Base-by-base conservation (phyloP, 1,139 yeast genomes). In the Debaryomyces sp. region DNA sequence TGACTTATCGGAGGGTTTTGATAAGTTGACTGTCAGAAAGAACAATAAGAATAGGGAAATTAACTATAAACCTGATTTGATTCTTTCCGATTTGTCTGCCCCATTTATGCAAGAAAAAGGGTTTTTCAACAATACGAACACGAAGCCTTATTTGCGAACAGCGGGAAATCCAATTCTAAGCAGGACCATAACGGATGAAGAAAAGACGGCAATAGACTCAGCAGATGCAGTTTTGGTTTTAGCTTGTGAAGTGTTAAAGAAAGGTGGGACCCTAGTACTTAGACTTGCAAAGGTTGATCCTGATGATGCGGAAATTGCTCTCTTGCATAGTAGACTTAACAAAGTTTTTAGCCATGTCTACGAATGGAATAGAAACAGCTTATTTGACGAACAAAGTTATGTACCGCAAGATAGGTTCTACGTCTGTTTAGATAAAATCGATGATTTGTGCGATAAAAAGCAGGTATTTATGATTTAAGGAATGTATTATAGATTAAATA, bases 181-280 rank as follows among this genome's bases (percentile, higher is more conserved):
- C 30, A 59, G 59, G 43, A 66, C 71, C 0, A 53, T 63, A 10
- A 51, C 55, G 3, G 61, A 69, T 18, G 66, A 70, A 1, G 47
- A 52, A 8, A 68, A 68, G 46, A 61, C 75, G 23, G 54, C 68
- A 2, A 57, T 75, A 24, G 97, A 92, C 64, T 70, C 94, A 48
- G 94, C 97, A 54, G 97, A 94, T 62, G 97, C 98, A 0, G 92
- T 97, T 0, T 70, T 94, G 50, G 74, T 89, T 12, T 78, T 92
- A 48, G 84, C 91, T 2, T 79, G 89, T 45, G 89, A 85, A 51
- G 64, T 87, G 3, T 68, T 94, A 48, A 82, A 77, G 53, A 82
- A 85, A 10, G 80, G 80, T 8, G 99, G 99, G 1, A 67, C 77
- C 6, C 81, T 90, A 58, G 84, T 91, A 5, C 80, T 96, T 57